Base-by-base conservation (phyloP, 1,284 basidiomycete genomes). In the Trametes sp. region DNA sequence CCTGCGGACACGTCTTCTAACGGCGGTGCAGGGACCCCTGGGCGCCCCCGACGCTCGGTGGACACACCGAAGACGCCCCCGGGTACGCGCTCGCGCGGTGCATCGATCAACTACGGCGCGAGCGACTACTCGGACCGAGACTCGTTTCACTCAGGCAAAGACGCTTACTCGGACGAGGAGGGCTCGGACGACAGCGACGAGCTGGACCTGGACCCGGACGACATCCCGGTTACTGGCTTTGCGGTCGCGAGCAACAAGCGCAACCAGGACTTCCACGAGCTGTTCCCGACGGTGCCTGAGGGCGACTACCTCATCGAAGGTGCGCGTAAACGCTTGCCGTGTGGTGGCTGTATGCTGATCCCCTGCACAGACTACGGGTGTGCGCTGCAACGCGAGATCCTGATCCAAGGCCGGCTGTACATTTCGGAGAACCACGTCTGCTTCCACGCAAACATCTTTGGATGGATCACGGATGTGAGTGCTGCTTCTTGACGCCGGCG, bases 371-470 rank as follows among this genome's bases (percentile, higher is more conserved):
- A 98, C 76, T 99, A 99, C 71, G 96, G 97, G 2, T 99, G 98
- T 75, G 98, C 97, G 0, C 77, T 98, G 14, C 95, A 98, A 73
- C 88, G 96, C 57, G 98, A 99, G 76, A 98, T 99, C 69, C 83
- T 99, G 29, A 93, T 98, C 33, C 97, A 99, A 81, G 97, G 97
- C 4, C 86, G 97, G 4, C 76, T 99, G 55, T 99, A 99, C 77
- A 94, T 99, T 26, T 98, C 96, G 1, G 98, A 99, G 78, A 97
- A 98, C 77, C 96, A 98, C 74, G 86, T 98, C 19, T 98, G 95
- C 79, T 99, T 99, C 82, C 94, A 99, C 73, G 96, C 98, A 24
- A 99, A 98, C 75, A 98, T 99, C 57, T 98, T 99, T 77, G 97
- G 97, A 49, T 99, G 97, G 97, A 92, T 98, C 61, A 98, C 96